Percentiles rank a stretch among this genome's conserved stretches.
phyloP scores from a whole-genome alignment of 1,139 yeast genomes.

The Yamadazyma oceani region DNA sequence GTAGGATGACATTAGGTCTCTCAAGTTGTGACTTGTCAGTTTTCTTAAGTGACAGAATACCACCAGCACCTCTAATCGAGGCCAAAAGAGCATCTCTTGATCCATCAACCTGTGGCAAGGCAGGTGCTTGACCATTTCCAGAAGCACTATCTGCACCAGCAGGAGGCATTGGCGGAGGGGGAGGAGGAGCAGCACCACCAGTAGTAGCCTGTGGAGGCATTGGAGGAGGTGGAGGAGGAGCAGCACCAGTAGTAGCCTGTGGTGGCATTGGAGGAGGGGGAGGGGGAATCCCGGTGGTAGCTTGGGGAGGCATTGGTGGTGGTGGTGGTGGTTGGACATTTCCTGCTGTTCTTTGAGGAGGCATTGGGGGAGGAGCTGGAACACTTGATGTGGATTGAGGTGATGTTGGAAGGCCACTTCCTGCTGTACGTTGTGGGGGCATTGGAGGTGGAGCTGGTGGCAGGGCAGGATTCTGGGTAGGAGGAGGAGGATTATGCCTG shows the following conservation, averaged over 20 bases:
- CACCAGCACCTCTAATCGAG: constrained; percentile 82
- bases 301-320: constrained; percentile 21
- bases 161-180: constrained; percentile 28
- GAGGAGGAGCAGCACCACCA: constrained; percentile 21
- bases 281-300: constrained; percentile 12
- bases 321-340: constrained; percentile 24
- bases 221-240: constrained; percentile 28
- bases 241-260: constrained; percentile 12
- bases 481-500: constrained; percentile 6
- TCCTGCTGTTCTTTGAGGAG: constrained; percentile 12
- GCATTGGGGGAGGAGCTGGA: constrained; percentile 21
- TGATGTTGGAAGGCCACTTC: constrained; percentile 13
- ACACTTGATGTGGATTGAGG: constrained; percentile 15
- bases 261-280: constrained; percentile 20
- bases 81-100: constrained; percentile 84
- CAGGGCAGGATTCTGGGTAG: constrained; percentile 1
- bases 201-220: constrained; percentile 14
- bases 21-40: constrained; percentile 85
- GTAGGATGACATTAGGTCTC: constrained; percentile 67
- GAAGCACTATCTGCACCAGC: constrained; percentile 20
- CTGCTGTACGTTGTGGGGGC: constrained; percentile 9
- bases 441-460: constrained; percentile 7
- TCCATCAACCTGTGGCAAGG: constrained; percentile 36
- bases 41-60: constrained; percentile 64
- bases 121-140: constrained; percentile 20